Base-by-base conservation (phyloP, 805 yeast genomes). In the Wickerhamiella nectarea region DNA sequence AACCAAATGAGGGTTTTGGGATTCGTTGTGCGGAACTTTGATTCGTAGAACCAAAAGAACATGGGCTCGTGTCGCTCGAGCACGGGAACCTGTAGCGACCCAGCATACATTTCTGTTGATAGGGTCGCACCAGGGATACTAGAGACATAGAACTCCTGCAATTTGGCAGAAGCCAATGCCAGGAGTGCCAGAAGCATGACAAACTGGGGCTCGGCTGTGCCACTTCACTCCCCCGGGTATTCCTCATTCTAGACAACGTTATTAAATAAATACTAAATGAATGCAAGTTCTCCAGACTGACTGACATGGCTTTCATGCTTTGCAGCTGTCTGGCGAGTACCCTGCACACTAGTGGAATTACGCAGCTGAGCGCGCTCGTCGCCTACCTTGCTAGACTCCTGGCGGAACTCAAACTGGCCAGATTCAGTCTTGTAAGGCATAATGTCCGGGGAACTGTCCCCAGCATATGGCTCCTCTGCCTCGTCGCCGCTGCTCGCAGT, bases 41-140 rank as follows among this genome's bases (percentile, higher is more conserved):
- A 52, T 36, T 61, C 63, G 44, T 77, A 78, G 54, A 73, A 75
- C 94, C 94, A 83, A 57, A 83, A 86, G 56, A 80, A 86, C 54
- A 82, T 70, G 52, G 72, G 69, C 24, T 79, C 75, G 33, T 71
- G 62, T 4, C 12, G 20, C 48, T 69, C 68, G 33, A 69, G 73
- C 2, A 70, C 63, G 46, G 69, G 69, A 15, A 79, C 61, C 46
- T 75, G 75, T 9, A 84, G 54, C 49, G 78, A 80, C 2, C 93
- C 75, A 3, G 75, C 68, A 50, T 68, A 64, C 74, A 70, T 71
- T 25, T 50, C 44, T 3, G 73, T 29, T 21, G 15, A n/a, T 29
- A 31, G 15, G 5, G 29, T 29, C 14, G 36, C 42, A 3, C 34
- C 42, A 2, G 69, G 69, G 10, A 65, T 44, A 5, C 46, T 36